A percentile compares a stretch with the other conserved stretches of the same genome.
Evolutionary conservation across 495 filamentous ascomycete species (phyloP).

Genomic region (Xylaria telfairii): DNA sequence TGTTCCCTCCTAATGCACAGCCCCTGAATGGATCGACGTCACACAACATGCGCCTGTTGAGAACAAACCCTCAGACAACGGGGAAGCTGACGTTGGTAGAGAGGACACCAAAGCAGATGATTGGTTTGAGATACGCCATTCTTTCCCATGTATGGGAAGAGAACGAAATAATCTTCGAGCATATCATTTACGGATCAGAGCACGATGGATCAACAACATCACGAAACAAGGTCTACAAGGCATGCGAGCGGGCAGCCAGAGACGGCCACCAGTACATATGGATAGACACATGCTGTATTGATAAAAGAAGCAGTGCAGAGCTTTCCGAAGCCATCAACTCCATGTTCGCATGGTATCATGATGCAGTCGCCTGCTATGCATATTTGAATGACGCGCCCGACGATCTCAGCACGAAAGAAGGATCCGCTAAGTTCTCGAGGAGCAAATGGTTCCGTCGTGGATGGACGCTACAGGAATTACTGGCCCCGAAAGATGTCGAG

Average conservation of each 20-base stretch:
- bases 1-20: not conserved
- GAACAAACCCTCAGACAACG: not conserved
- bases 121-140: conserved; percentile 42
- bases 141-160: conserved; percentile 45
- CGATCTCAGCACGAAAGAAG: conserved; percentile 1
- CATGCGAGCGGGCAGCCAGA: conserved; percentile 38
- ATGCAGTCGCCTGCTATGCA: conserved; percentile 26
- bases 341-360: conserved; percentile 51
- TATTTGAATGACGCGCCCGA: conserved; percentile 15
- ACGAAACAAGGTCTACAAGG: conserved; percentile 42
- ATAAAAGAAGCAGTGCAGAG: conserved; percentile 53
- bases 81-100: not conserved
- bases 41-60: conserved; percentile 24
- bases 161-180: conserved; percentile 42
- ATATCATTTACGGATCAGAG: conserved; percentile 29
- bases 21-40: not conserved
- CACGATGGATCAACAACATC: not conserved
- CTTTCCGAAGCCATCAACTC: conserved; percentile 54
- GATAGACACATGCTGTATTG: conserved; percentile 57
- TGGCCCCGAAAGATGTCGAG: conserved; percentile 34
- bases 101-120: conserved; percentile 18
- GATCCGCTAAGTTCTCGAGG: not conserved
- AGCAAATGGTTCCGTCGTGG: conserved; percentile 18
- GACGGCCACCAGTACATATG: conserved; percentile 46
- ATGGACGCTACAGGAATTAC: conserved; percentile 44